A percentile compares a stretch with the other conserved stretches of the same genome.
Conservation (phyloP, 192 early-diverging fungal species). For the Fimicolochytrium jonesii region DNA sequence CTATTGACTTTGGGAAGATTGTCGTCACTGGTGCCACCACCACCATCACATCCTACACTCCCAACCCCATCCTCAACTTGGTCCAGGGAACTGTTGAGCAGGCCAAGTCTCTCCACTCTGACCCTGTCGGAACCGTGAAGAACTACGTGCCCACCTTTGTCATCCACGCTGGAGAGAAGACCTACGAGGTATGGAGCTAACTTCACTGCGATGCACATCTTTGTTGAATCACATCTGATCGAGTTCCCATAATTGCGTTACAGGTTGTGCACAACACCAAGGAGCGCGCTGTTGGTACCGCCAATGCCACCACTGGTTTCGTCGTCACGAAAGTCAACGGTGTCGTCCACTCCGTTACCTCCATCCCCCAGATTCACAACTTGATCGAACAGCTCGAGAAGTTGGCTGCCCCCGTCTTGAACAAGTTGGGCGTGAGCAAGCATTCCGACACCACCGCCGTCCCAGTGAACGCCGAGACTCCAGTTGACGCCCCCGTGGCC, state of each 20-base stretch:
- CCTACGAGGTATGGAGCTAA: conserved; percentile 34
- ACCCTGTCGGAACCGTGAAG: conserved; percentile 42
- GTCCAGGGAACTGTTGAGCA: conserved; percentile 29
- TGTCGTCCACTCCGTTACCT: conserved; percentile 38
- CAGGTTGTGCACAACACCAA: conserved; percentile 34
- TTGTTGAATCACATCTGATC: neutral
- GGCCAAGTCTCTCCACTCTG: conserved; percentile 29
- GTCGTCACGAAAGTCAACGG: conserved; percentile 51
- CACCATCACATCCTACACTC: conserved; percentile 48
- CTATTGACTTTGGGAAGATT: conserved; percentile 34
- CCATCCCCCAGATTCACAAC: conserved; percentile 33
- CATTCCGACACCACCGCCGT: too few species aligned
- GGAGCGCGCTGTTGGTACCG: conserved; percentile 22
- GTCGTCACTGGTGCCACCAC: conserved; percentile 45
- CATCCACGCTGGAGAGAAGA: conserved; percentile 43
- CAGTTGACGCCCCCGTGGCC: too few species aligned
- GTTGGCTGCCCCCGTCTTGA: conserved; percentile 34
- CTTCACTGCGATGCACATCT: too few species aligned
- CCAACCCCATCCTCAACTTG: conserved; percentile 40
- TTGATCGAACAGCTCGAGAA: conserved; percentile 44
- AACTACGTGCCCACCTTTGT: conserved; percentile 43
- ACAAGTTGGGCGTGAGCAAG: conserved; percentile 26
- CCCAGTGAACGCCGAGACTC: too few species aligned
- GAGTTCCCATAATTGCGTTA: neutral
- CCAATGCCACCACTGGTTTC: conserved; percentile 39